A percentile compares a stretch with the other conserved stretches of the same genome.
These are phyloP conservation scores for Alternaria arbusti DNA, from an alignment of 2,329 filamentous ascomycete genomes.

Conservation along the genomic window DNA sequence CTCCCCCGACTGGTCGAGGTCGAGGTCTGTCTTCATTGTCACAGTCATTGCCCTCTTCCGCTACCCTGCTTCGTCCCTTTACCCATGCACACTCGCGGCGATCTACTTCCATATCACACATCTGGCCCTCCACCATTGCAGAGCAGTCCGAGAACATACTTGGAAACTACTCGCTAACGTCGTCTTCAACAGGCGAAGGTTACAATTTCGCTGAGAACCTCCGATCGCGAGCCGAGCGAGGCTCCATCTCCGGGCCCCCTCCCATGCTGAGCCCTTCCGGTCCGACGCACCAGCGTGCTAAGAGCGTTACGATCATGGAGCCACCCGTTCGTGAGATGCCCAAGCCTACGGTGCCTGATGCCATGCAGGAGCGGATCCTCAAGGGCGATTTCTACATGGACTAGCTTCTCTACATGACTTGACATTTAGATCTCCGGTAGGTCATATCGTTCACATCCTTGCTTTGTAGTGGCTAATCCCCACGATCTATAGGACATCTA, in stretches of 20 bases:
- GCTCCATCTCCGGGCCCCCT: constrained; percentile 59
- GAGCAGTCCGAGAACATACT: constrained; percentile 39
- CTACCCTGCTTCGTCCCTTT: constrained; percentile 30
- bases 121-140: constrained; percentile 38
- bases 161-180: constrained; percentile 68
- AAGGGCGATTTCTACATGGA: constrained; percentile 99
- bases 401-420: constrained; percentile 51
- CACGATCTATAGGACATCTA: constrained; percentile 9
- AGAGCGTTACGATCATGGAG: constrained; percentile 70
- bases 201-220: constrained; percentile 98
- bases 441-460: constrained; percentile 11
- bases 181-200: constrained; percentile 76
- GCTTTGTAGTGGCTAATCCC: constrained; percentile 5
- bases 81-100: constrained; percentile 28
- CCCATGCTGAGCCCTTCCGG: constrained; percentile 18
- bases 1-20: constrained; percentile 61
- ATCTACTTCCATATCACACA: constrained; percentile 34
- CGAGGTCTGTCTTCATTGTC: constrained; percentile 62
- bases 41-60: constrained; percentile 39
- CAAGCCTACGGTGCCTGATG: constrained; percentile 75
- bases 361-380: constrained; percentile 94
- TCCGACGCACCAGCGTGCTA: constrained; percentile 66
- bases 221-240: constrained; percentile 85
- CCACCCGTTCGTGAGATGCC: constrained; percentile 61
- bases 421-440: constrained; percentile 30